These are phyloP conservation scores for Aspergillus terreus DNA, from an alignment of 2,329 filamentous ascomycete genomes.

Conservation along the genomic window DNA sequence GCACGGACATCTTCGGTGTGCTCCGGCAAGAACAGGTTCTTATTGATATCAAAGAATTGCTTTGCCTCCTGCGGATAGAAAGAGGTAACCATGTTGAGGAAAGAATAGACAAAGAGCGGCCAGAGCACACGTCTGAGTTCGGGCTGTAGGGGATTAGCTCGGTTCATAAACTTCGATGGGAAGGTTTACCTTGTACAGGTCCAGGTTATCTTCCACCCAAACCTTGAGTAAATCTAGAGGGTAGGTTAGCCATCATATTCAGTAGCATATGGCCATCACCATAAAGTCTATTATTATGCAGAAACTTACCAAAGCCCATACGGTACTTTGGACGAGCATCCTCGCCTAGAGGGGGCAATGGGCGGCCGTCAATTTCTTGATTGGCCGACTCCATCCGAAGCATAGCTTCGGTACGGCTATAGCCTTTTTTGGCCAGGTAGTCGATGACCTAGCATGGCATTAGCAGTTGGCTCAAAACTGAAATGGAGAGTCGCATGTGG, in stretches of 20 bases:
- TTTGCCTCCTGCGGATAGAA: slow-evolving; percentile 70
- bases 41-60: slow-evolving; percentile 67
- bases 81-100: slow-evolving; percentile 71
- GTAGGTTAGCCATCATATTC: background rate
- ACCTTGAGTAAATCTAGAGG: slow-evolving; percentile 61
- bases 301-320: slow-evolving; percentile 59
- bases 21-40: slow-evolving; percentile 66
- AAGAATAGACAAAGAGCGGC: slow-evolving; percentile 93
- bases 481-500: background rate
- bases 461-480: slow-evolving; percentile 2
- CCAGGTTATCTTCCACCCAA: slow-evolving; percentile 89
- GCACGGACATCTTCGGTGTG: slow-evolving; percentile 76
- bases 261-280: no score
- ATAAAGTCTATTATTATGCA: background rate
- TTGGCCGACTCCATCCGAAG: slow-evolving; percentile 86
- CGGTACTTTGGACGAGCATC: slow-evolving; percentile 76
- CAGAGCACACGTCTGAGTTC: slow-evolving; percentile 85
- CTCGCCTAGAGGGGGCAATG: slow-evolving; percentile 62
- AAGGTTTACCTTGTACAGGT: slow-evolving; percentile 76
- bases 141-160: slow-evolving; percentile 50
- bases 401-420: slow-evolving; percentile 86
- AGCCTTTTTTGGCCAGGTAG: slow-evolving; percentile 93
- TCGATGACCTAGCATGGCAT: slow-evolving; percentile 67
- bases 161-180: background rate
- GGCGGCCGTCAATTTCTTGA: slow-evolving; percentile 74